These are phyloP conservation scores for Trichoderma virens DNA, from an alignment of 495 filamentous ascomycete genomes.

Conservation along the genomic window DNA sequence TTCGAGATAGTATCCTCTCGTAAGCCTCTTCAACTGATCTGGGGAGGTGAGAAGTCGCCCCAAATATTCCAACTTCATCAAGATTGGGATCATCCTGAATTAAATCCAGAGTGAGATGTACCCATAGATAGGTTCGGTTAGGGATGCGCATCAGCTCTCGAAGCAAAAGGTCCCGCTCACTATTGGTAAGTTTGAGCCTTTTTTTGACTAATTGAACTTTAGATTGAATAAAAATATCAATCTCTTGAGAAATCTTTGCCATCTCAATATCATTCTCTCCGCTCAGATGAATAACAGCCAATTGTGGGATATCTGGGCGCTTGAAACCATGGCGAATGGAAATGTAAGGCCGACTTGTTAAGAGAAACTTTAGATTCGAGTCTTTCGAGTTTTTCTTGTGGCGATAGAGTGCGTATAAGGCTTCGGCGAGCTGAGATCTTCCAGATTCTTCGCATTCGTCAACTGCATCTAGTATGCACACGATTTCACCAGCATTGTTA, in stretches of 20 bases:
- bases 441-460: too few species aligned
- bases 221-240: constrained; percentile 10
- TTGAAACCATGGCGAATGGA: neutral
- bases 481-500: too few species aligned
- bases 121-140: constrained; percentile 19
- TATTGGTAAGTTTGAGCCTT: neutral
- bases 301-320: constrained; percentile 19
- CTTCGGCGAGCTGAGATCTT: too few species aligned
- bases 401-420: too few species aligned
- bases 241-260: constrained; percentile 14
- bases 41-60: constrained; percentile 10
- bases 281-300: constrained; percentile 16
- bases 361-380: too few species aligned
- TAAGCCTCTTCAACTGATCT: constrained; percentile 18
- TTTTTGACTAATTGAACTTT: neutral
- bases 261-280: constrained; percentile 26
- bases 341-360: constrained; percentile 32
- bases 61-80: constrained; percentile 12
- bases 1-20: constrained; percentile 18
- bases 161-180: neutral
- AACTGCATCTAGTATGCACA: too few species aligned
- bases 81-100: constrained; percentile 12
- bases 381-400: too few species aligned
- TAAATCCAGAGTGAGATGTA: constrained; percentile 16
- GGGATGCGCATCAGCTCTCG: constrained; percentile 9